Base-by-base conservation (phyloP, 768 basidiomycete genomes). In the Boletus reticulatus region DNA sequence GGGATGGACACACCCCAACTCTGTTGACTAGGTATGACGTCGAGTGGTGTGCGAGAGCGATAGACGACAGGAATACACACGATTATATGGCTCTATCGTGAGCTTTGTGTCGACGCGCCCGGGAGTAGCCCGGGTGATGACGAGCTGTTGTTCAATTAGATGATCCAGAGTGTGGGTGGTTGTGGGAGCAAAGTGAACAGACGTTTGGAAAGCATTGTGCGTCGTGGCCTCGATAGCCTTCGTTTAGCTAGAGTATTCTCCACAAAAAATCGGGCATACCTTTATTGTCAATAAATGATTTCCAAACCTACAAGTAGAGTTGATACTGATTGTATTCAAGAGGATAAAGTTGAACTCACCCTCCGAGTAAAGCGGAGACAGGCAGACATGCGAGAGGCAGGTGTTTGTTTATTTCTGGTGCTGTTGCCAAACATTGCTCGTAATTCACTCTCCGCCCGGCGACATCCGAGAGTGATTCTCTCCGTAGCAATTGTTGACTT, bases 151-250 rank as follows among this genome's bases (percentile, higher is more conserved):
- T 53, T 17, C n/a, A n/a, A 32, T 12, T 12, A 47, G 37, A 38
- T 62, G 41, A 51, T 43, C 6, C 36, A 48, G 17, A 8, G 41
- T 12, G n/a, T 20, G 6, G 37, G 29, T 27, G 16, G 17, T 24
- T 13, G 20, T n/a, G 7, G 10, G 22, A 44, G 41, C 24, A n/a
- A 46, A 37, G 45, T 39, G 47, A 22, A 62, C 77, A 61, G 64
- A 90, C 89, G 61, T 89, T 85, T 2, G 89, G 89, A 70, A 92
- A 89, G 65, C 91, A 91, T 53, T 81, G 83, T 19, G 80, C 78
- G 64, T 92, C 91, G 65, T 93, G 91, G 6, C 91, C 90, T 91
- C 67, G 45, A 34, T 56, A 41, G 29, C 9, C 50, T 54, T 51
- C 38, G 24, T 39, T 65, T 6, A 60, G 47, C 22, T 22, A 22